phyloP scores from a whole-genome alignment of 805 yeast genomes.

The Candida coquimbonensis region DNA sequence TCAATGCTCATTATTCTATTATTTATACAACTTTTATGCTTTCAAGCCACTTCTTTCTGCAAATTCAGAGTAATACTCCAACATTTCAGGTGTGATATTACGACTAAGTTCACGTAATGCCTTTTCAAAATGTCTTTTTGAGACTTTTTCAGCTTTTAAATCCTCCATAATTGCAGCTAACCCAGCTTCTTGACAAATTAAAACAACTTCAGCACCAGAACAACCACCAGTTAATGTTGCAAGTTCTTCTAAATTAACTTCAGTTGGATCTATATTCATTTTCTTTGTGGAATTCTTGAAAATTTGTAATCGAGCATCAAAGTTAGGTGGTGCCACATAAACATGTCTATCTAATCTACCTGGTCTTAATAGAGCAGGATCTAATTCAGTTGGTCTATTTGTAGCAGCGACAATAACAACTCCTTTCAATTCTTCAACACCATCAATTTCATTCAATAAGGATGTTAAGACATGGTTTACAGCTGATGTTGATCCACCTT shows the following conservation, averaged over 20 bases:
- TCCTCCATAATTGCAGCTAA: slow-evolving; percentile 86
- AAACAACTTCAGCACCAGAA: slow-evolving; percentile 93
- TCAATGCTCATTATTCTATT: too few species aligned
- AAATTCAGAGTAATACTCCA: slow-evolving; percentile 57
- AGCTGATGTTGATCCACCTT: slow-evolving; percentile 53
- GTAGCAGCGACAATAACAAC: slow-evolving; percentile 96
- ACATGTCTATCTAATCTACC: slow-evolving; percentile 93
- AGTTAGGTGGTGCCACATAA: slow-evolving; percentile 89
- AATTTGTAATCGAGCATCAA: slow-evolving; percentile 72
- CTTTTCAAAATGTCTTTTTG: slow-evolving; percentile 58
- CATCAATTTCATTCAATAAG: slow-evolving; percentile 89
- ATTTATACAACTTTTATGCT: slow-evolving; percentile 5
- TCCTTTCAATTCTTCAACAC: slow-evolving; percentile 90
- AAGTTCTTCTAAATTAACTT: slow-evolving; percentile 43
- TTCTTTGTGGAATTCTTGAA: slow-evolving; percentile 59
- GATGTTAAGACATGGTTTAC: slow-evolving; percentile 86
- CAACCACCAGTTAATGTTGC: slow-evolving; percentile 78
- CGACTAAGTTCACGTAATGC: slow-evolving; percentile 64
- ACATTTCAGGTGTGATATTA: slow-evolving; percentile 83
- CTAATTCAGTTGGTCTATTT: slow-evolving; percentile 89
- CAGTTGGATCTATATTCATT: slow-evolving; percentile 45
- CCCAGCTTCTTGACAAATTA: slow-evolving; percentile 93
- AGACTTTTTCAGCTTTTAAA: slow-evolving; percentile 44
- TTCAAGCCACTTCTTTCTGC: slow-evolving; percentile 34
- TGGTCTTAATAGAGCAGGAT: slow-evolving; percentile 88